These are phyloP conservation scores for Parietaria judaica DNA, from an alignment of 306 rosid genomes.

Conservation along the genomic window DNA sequence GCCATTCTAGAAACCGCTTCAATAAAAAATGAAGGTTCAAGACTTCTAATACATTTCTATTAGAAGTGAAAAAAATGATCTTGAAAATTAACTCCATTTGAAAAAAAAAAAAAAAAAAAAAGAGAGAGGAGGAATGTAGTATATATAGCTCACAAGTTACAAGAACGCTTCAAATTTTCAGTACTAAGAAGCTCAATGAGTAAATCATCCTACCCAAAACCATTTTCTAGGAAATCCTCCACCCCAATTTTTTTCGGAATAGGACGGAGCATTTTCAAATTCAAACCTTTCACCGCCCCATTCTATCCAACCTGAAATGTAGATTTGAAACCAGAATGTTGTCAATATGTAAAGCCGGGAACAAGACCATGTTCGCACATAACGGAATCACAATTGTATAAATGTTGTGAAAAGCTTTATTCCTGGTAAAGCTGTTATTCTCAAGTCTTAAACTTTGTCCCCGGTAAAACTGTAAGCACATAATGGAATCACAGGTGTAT, in stretches of 20 bases:
- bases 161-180: slow-evolving; percentile 8
- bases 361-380: slow-evolving; percentile 7
- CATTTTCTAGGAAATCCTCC: slow-evolving; percentile 96
- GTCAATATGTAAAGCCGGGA: slow-evolving; percentile 3
- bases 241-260: slow-evolving; percentile 97
- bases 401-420: background rate
- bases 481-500: no score
- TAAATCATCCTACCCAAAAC: slow-evolving; percentile 76
- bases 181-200: slow-evolving; percentile 15
- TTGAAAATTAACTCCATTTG: background rate
- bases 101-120: background rate
- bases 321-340: slow-evolving; percentile 28
- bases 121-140: background rate
- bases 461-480: no score
- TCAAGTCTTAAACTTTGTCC: no score
- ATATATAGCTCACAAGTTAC: background rate
- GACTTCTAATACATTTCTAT: no score
- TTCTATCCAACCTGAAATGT: slow-evolving; percentile 96
- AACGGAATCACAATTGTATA: background rate
- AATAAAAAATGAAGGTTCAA: no score
- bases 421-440: background rate
- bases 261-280: slow-evolving; percentile 84
- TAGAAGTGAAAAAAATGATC: background rate
- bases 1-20: background rate
- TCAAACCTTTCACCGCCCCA: slow-evolving; percentile 92